Evolutionary conservation across 176 grass and related monocot genomes (phyloP), one percentile per base, ranked within the genome.

Genomic region (maize (Zea mays)): DNA sequence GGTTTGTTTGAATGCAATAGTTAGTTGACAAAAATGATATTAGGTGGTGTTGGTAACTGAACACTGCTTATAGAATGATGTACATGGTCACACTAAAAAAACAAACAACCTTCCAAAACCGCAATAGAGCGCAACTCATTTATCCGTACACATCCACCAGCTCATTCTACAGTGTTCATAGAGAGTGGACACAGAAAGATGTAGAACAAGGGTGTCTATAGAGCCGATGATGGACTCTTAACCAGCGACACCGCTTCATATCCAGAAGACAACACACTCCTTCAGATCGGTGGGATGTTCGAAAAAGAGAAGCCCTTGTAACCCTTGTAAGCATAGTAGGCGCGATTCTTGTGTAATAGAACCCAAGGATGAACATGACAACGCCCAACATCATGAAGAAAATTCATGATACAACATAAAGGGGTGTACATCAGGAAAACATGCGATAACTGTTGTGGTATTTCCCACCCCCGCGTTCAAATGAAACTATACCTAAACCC

Each of bases 291-390:
- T 6, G 91, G 89, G 65, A 97, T 94, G 82, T 93, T 97, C 45
- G 89, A 93, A 75, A 97, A 97, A 5, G 94, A 88, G 82, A 98
- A 98, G 55, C 95, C 95, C 80, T 90, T 90, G 80, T 94, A 98
- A 14, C 95, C 96, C 79, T 89, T 98, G 43, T 90, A 98, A 21
- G 96, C 92, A 17, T 94, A 93, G 82, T 97, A 98, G 6, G n/a
- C n/a, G 96, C 92, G 34, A 95, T 88, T 83, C 96, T 88, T 81
- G 91, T 86, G 91, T 95, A 98, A 81, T 98, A 98, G 89, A 92
- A 94, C 11, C 95, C 96, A 46, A 92, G 96, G 51, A 98, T 90
- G 85, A 98, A 98, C 87, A 95, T 89, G 17, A 97, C 81, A 72
- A 88, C 82, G 9, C 94, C 94, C 85, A 97, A 78, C 54, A 97